Base-by-base conservation (phyloP, 2,329 filamentous ascomycete genomes). In the Arachnopeziza araneosa region DNA sequence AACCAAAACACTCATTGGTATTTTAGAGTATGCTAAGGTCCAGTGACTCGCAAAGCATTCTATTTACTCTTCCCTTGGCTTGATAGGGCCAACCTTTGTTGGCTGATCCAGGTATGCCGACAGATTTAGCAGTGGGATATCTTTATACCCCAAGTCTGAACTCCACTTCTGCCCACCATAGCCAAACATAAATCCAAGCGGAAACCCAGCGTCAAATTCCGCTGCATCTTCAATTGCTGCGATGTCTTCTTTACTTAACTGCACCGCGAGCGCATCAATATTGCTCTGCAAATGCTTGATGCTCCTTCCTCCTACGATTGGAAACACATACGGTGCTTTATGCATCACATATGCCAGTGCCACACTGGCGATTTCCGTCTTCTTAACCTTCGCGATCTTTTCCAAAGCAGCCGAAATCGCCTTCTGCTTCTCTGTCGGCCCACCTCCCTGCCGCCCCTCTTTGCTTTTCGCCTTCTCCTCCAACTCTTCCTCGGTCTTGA, bases 391-490 rank as follows among this genome's bases (percentile, higher is more conserved):
- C 1, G 73, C 71, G 49, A 67, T 66, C 59, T 73, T 68, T 58
- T 74, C 73, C 21, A 74, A 63, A 21, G 14, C 23, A 23, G 21
- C 24, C n/a, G 50, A 52, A 17, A 52, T 24, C 5, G 26, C 26
- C 26, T 24, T 52, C 23, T 22, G 50, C 24, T 24, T 56, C 44
- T 56, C 54, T 23, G 50, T 10, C 6, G 44, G 23, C 12, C 9
- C 22, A 7, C 10, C 23, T 14, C n/a, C 14, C 23, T 62, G 56
- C 19, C 50, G 50, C 24, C 52, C 72, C 71, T 21, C 73, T 70
- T 66, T 78, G 4, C 72, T 73, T 64, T 78, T 74, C 71, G 81
- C 81, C 32, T 76, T 74, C 26, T 30, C 26, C 26, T 30, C 26
- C 26, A 30, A 9, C 9, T 30, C 26, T 9, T 30, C 26, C 26